phyloP scores from a whole-genome alignment of 805 yeast species.

The Wickerhamiella cacticola region DNA sequence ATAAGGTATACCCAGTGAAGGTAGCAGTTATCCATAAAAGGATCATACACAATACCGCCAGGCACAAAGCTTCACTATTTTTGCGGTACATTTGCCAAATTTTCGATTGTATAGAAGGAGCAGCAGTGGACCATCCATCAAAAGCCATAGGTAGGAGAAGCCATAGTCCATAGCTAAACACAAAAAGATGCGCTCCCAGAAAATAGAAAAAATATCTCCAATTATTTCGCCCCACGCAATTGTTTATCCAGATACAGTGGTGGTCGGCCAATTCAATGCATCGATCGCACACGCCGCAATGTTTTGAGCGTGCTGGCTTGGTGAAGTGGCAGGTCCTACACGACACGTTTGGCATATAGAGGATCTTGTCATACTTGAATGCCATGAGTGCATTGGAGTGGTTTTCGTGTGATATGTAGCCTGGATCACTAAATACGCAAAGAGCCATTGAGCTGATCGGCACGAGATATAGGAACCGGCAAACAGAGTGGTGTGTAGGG shows the following conservation, averaged over 20 bases:
- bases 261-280: constrained; percentile 45
- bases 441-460: constrained; percentile 21
- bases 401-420: constrained; percentile 25
- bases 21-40: constrained; percentile 36
- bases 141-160: constrained; percentile 2
- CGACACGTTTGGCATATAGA: constrained; percentile 37
- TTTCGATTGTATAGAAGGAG: neutral
- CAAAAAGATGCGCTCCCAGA: constrained; percentile 37
- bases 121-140: neutral
- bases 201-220: constrained; percentile 49
- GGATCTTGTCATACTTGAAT: constrained; percentile 38
- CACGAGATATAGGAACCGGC: constrained; percentile 16
- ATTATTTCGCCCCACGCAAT: constrained; percentile 50
- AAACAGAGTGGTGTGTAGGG: constrained; percentile 14
- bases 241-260: constrained; percentile 53
- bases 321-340: constrained; percentile 39
- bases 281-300: constrained; percentile 40
- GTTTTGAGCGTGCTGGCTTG: constrained; percentile 52
- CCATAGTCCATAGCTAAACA: constrained; percentile 37
- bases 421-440: constrained; percentile 32
- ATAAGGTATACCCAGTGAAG: constrained; percentile 37
- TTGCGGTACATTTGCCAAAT: constrained; percentile 15
- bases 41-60: constrained; percentile 36
- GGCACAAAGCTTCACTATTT: constrained; percentile 27
- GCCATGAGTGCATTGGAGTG: constrained; percentile 20